These are phyloP conservation scores for Umbelopsis ramanniana DNA, from an alignment of 192 early-diverging fungal genomes.

Conservation along the genomic window DNA sequence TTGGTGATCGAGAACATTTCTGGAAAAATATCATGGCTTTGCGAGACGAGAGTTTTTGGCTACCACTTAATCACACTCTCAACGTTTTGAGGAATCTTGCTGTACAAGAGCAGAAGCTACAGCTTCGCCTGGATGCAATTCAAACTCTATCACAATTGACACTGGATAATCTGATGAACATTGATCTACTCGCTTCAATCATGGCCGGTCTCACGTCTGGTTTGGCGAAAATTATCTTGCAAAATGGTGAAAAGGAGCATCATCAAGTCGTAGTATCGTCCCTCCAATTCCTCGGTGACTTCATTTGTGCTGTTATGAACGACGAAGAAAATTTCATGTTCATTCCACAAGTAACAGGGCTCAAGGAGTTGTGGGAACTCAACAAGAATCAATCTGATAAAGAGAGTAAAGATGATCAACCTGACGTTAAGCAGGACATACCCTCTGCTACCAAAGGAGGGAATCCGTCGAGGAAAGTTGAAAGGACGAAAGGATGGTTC, in stretches of 20 bases:
- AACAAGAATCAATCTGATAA: neutral
- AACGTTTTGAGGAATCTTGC: constrained; percentile 17
- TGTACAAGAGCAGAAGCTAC: constrained; percentile 27
- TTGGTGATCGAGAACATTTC: neutral
- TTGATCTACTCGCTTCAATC: constrained; percentile 28
- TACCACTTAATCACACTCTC: constrained; percentile 20
- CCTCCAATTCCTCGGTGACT: constrained; percentile 33
- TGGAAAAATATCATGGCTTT: constrained; percentile 22
- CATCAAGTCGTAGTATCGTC: constrained; percentile 36
- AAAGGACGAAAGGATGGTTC: constrained; percentile 36
- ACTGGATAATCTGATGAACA: constrained; percentile 31
- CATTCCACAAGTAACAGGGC: neutral
- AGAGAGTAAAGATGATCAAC: neutral
- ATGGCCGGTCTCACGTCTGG: constrained; percentile 44
- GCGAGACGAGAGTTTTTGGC: constrained; percentile 12
- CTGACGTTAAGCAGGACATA: neutral
- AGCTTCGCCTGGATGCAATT: constrained; percentile 41
- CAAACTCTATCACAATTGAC: constrained; percentile 35
- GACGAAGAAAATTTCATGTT: constrained; percentile 33
- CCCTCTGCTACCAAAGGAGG: neutral
- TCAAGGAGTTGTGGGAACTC: constrained; percentile 28
- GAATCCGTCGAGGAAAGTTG: neutral
- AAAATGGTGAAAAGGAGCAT: constrained; percentile 44
- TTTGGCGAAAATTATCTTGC: constrained; percentile 33
- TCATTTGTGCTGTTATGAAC: constrained; percentile 34